Conservation (phyloP, 2,329 filamentous ascomycete genomes). For the Macroventuria anomochaeta region DNA sequence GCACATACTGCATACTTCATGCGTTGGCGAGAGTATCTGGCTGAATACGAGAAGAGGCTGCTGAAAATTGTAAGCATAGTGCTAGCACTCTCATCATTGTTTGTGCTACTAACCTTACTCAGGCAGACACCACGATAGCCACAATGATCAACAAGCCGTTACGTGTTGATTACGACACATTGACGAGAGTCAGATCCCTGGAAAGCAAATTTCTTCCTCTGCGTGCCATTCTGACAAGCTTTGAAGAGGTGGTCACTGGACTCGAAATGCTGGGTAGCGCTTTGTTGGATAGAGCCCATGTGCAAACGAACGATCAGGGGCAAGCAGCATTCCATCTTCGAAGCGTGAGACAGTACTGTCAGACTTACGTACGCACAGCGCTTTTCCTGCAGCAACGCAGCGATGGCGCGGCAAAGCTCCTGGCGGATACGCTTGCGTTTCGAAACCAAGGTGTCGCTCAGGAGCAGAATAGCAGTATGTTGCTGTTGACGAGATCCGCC, state of each 20-base stretch:
- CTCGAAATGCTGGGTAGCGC: too few species aligned
- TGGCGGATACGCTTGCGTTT: conserved; percentile 12
- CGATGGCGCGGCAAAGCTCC: background rate
- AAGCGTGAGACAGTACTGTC: background rate
- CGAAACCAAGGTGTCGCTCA: conserved; percentile 17
- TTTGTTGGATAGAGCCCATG: too few species aligned
- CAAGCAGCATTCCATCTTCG: too few species aligned
- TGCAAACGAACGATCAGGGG: too few species aligned
- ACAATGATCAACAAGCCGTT: background rate
- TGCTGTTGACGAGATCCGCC: conserved; percentile 18
- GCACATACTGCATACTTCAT: background rate
- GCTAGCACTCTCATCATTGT: too few species aligned
- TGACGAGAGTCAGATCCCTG: background rate
- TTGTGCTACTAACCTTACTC: background rate
- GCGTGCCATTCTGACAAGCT: background rate
- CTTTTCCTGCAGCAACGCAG: background rate
- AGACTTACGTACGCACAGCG: background rate
- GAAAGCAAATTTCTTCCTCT: background rate
- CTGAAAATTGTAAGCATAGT: background rate
- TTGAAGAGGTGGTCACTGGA: background rate
- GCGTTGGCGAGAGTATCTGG: background rate
- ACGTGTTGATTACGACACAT: background rate
- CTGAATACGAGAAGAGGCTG: background rate
- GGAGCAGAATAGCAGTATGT: conserved; percentile 18
- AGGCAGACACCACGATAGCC: background rate